Conservation (phyloP, 2,329 filamentous ascomycete genomes). For the Apiospora arundinis region DNA sequence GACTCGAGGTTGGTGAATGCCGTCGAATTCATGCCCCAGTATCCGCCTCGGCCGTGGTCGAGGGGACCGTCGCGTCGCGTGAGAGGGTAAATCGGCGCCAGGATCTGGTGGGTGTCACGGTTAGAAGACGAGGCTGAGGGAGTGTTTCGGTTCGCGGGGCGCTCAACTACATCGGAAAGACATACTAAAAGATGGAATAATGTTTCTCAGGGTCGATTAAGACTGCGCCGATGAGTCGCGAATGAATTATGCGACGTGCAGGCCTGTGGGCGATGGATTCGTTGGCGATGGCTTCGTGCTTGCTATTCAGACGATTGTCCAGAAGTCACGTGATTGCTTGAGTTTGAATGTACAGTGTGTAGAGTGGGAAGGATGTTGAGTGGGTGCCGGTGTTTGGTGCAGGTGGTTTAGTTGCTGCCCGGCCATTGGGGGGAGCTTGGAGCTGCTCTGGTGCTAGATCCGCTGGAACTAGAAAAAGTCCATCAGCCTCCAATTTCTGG, state of each 20-base stretch:
- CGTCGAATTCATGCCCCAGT: conserved; percentile 62
- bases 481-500: conserved; percentile 9
- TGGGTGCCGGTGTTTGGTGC: neutral
- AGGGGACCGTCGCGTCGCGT: conserved; percentile 60
- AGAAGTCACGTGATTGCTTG: conserved; percentile 27
- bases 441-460: neutral
- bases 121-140: conserved; percentile 30
- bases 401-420: neutral
- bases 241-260: neutral
- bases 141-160: conserved; percentile 23
- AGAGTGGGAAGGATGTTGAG: conserved; percentile 16
- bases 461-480: neutral
- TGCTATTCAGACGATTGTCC: conserved; percentile 6
- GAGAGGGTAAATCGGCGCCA: conserved; percentile 63
- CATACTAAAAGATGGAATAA: conserved; percentile 34
- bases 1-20: conserved; percentile 86
- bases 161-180: conserved; percentile 30
- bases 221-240: conserved; percentile 34
- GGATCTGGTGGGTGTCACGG: conserved; percentile 43
- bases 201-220: conserved; percentile 30
- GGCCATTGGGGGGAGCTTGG: neutral
- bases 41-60: conserved; percentile 62
- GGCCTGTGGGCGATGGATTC: conserved; percentile 30
- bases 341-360: conserved; percentile 27
- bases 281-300: conserved; percentile 17